These are phyloP conservation scores for Telopea speciosissima DNA, from an alignment of 177 flowering plant genomes.

Conservation along the genomic window DNA sequence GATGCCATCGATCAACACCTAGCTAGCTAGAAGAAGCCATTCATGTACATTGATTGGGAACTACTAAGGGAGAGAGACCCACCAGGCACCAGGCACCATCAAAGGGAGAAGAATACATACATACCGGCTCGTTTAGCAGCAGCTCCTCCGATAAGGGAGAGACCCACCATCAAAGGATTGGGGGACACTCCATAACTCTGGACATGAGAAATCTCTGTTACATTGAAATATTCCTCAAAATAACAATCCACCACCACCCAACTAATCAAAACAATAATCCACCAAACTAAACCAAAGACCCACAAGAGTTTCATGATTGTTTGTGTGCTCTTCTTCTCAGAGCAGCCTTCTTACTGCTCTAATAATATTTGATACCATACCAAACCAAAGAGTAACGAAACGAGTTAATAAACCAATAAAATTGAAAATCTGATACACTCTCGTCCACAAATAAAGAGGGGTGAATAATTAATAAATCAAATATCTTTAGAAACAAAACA, in stretches of 20 bases:
- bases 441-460: too few relatives aligned
- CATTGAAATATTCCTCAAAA: conserved; percentile 45
- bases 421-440: too few relatives aligned
- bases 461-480: too few relatives aligned
- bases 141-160: conserved; percentile 74
- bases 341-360: background rate
- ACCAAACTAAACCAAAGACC: conserved; percentile 19
- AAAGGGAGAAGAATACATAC: background rate
- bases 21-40: too few relatives aligned
- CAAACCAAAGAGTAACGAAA: too few relatives aligned
- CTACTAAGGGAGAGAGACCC: too few relatives aligned
- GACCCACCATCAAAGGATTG: conserved; percentile 49
- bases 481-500: too few relatives aligned
- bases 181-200: conserved; percentile 20
- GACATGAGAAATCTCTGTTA: conserved; percentile 27
- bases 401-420: too few relatives aligned
- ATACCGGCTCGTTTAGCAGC: conserved; percentile 75
- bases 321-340: conserved; percentile 4
- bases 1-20: too few relatives aligned
- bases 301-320: conserved; percentile 26
- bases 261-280: conserved; percentile 15
- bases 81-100: too few relatives aligned
- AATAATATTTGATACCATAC: too few relatives aligned
- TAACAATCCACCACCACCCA: conserved; percentile 34
- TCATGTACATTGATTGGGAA: too few relatives aligned